Evolutionary conservation across 306 rosid genomes (phyloP), one percentile per base, ranked within the genome.

Genomic region (Clitoria ternatea): DNA sequence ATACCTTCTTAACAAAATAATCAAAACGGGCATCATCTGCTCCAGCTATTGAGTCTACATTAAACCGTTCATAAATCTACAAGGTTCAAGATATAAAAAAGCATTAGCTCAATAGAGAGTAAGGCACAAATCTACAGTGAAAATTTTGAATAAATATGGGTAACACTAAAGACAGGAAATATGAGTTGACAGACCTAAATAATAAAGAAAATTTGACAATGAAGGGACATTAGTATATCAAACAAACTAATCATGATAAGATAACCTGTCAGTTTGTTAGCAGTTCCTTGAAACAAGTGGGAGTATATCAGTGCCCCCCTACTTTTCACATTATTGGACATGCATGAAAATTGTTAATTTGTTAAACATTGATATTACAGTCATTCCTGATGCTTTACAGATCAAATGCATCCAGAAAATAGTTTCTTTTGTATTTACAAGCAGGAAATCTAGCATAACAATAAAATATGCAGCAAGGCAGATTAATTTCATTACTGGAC

Each of bases 21-120:
- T 90, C 87, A 78, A 90, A 89, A 49, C 98, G 96, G 60, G 92
- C 90, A 84, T 89, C 88, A 50, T 93, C 90, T 66, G 85, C 89
- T 69, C 88, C 79, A 67, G 69, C 74, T 44, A 90, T 82, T 64
- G 94, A 78, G 61, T 88, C 87, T 52, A 83, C 80, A 64, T 75
- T 73, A 79, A 88, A 85, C 47, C 96, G 81, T 79, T 87, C 92
- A 73, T 82, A 93, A 64, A 87, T 65, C 98, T 93, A 83, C 60
- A 81, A 15, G 65, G 74, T 78, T 48, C 57, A 78, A 77, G 30
- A 35, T 67, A 39, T 44, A 67, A 43, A 81, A 10, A 49, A 33
- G 47, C 44, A 57, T 82, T 67, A 78, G 53, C 40, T 37, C 47
- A 17, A 61, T 2, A 44, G 42, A 61, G 69, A 49, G 27, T 12